Evolutionary conservation across 371 early-diverging fungal genomes (phyloP), one percentile per base, ranked within the genome.

Genomic region (Haplosporangium sp.): DNA sequence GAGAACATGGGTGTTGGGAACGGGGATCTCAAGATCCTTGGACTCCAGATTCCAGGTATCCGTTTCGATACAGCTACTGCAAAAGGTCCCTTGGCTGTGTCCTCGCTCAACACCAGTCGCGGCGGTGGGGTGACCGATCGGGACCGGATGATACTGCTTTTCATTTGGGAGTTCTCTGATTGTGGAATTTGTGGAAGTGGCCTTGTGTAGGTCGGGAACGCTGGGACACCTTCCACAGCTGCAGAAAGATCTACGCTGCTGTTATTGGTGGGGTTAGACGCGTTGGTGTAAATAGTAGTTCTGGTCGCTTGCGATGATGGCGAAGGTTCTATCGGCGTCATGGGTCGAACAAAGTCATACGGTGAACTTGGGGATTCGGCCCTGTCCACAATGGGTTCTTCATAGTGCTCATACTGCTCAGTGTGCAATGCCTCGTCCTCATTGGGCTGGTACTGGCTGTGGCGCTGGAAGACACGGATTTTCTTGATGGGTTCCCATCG

Each of bases 401-500:
- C 50, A n/a, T 47, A 54, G 8, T 48, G 63, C 10, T 56, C 63
- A 20, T 21, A 56, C n/a, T 38, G 42, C 16, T 16, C 42, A 6
- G 16, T 23, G 6, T 41, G 50, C 16, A 55, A 51, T 7, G 16
- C 54, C n/a, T 12, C 36, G 14, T 52, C 59, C 0, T 50, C 37
- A 21, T 46, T 38, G 6, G 29, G 18, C 18, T 58, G 43, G 14
- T 5, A 10, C 21, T 61, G 29, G 21, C 18, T 50, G 16, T 73
- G 58, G 40, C 62, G 66, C 13, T 36, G 62, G 46, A 55, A 73
- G 13, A 62, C 23, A 21, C 66, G 50, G 36, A 73, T 29, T 7
- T 46, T 53, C 38, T 66, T 73, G 41, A 41, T 18, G 0, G 51
- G 41, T 10, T 29, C 21, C 73, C 73, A 73, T 4, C 37, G 73